phyloP scores from a whole-genome alignment of 306 rosid genomes.

The Medicago ruthenica region DNA sequence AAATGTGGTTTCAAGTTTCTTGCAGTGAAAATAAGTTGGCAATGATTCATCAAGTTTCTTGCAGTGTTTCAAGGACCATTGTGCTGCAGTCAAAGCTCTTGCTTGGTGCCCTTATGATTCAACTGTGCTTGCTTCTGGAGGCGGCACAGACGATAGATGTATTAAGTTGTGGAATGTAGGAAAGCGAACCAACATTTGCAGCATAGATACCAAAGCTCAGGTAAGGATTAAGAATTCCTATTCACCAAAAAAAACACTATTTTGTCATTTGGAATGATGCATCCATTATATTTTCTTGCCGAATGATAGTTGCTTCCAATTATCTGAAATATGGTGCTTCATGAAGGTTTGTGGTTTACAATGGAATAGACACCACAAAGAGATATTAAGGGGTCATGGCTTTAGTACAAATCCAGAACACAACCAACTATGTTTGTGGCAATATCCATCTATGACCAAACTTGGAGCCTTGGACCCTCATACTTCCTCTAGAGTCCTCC shows the following conservation, averaged over 20 bases:
- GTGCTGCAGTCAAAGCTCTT: too few species aligned
- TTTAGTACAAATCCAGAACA: constrained; percentile 46
- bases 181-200: constrained; percentile 58
- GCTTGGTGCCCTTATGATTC: constrained; percentile 86
- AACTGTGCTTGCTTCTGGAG: constrained; percentile 76
- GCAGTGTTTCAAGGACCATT: too few species aligned
- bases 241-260: too few species aligned
- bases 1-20: too few species aligned
- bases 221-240: neutral
- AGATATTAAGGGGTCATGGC: constrained; percentile 81
- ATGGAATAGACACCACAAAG: constrained; percentile 82
- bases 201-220: constrained; percentile 70
- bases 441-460: constrained; percentile 73
- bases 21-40: too few species aligned
- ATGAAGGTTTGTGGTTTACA: constrained; percentile 71
- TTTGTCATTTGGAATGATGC: too few species aligned
- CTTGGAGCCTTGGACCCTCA: constrained; percentile 61
- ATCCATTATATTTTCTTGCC: too few species aligned
- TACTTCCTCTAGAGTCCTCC: constrained; percentile 60
- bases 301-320: too few species aligned
- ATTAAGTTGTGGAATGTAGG: constrained; percentile 77
- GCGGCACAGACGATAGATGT: constrained; percentile 71
- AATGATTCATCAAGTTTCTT: too few species aligned
- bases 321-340: too few species aligned
- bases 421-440: constrained; percentile 76